Percentiles rank a stretch among this genome's conserved stretches.
Evolutionary conservation across 2,329 filamentous ascomycete genomes (phyloP).

Genomic region (Sporothrix pseudoabietina): DNA sequence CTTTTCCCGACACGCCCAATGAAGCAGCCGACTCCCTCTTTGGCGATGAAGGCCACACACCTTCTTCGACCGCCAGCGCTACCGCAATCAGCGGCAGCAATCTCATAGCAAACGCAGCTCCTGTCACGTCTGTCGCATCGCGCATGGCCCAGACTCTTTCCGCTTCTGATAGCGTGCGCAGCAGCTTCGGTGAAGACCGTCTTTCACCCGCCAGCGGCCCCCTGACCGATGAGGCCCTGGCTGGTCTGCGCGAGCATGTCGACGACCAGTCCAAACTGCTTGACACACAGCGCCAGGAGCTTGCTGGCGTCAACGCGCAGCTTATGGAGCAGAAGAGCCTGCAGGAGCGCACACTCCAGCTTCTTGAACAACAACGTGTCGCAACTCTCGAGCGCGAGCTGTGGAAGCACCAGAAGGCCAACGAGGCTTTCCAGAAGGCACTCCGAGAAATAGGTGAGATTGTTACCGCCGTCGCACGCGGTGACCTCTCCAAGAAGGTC

Average conservation of each 20-base stretch:
- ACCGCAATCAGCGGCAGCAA: slow-evolving; percentile 28
- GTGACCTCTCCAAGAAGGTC: slow-evolving; percentile 95
- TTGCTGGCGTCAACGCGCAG: slow-evolving; percentile 82
- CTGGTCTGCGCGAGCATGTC: slow-evolving; percentile 84
- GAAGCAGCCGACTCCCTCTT: slow-evolving; percentile 69
- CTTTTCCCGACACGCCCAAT: slow-evolving; percentile 78
- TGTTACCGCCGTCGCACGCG: slow-evolving; percentile 91
- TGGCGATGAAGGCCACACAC: slow-evolving; percentile 56
- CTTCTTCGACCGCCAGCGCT: slow-evolving; percentile 44
- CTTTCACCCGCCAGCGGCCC: slow-evolving; percentile 49
- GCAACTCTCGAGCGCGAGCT: slow-evolving; percentile 88
- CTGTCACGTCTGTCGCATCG: neutral
- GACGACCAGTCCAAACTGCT: slow-evolving; percentile 93
- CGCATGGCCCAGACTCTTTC: slow-evolving; percentile 11
- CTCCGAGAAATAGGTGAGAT: slow-evolving; percentile 96
- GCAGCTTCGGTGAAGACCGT: slow-evolving; percentile 37
- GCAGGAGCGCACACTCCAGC: slow-evolving; percentile 78
- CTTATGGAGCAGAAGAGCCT: slow-evolving; percentile 82
- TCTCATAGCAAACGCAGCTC: neutral
- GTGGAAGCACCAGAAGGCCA: slow-evolving; percentile 96
- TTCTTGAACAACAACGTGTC: slow-evolving; percentile 84
- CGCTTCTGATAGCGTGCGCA: slow-evolving; percentile 33
- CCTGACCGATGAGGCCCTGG: slow-evolving; percentile 79
- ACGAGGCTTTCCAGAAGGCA: slow-evolving; percentile 97
- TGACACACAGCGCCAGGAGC: slow-evolving; percentile 81